Evolutionary conservation across 1,139 yeast genomes (phyloP), one percentile per base, ranked within the genome.

Genomic region (Blastobotrys aristatus): DNA sequence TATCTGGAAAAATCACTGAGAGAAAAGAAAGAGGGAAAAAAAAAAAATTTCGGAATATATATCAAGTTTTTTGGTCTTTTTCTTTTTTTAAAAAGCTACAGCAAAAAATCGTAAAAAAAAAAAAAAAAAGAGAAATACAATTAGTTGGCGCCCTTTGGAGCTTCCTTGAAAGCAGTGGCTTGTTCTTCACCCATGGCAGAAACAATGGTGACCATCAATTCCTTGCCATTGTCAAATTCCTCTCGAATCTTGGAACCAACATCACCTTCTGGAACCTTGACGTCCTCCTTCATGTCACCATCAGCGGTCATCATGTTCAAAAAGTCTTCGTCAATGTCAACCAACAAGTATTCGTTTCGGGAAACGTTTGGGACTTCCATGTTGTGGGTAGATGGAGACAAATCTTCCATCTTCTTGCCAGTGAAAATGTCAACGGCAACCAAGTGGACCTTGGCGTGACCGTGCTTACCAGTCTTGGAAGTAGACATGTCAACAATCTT

Each of bases 401-500:
- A 86, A 77, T 92, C 98, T 82, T 92, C 98, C 76, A 90, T 84
- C 81, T 92, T 92, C 90, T 92, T 94, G 76, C 90, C 89, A 69
- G 98, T 92, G 90, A 92, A 92, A 74, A 92, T 90, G 74, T 92
- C 98, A 67, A 85, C 83, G 73, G 97, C 97, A 62, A 92, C 97
- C 79, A 92, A 83, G 78, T 92, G 97, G 75, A 92, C 98, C 84
- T 92, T 92, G 73, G 98, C 98, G 92, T 92, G 98, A 78, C 98
- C 98, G 85, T 92, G 98, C 97, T 92, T 92, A 79, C 98, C 98
- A 66, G 98, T 92, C 86, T 92, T 92, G 70, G 98, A 92, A 70
- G 98, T 92, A 59, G 98, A 92, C 98, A 92, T 92, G 75, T 92
- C 98, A 67, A 92, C 94, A 75, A 92, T 92, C 85, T 92, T 92